Percentiles rank a stretch among this genome's conserved stretches.
Conservation (phyloP, 805 yeast species). For the Yamadazyma kitorensis region DNA sequence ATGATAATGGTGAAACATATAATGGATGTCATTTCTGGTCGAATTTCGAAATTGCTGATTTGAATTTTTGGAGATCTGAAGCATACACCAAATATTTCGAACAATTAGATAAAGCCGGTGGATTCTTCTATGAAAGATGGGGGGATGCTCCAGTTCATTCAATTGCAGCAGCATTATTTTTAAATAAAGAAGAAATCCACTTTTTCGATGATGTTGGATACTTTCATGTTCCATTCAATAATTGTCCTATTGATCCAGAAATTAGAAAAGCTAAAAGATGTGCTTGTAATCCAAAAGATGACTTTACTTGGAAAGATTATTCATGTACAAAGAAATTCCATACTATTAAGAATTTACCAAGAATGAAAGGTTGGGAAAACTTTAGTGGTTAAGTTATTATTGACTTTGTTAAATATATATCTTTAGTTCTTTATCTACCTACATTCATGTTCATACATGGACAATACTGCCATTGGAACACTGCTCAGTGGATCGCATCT, state of each 20-base stretch:
- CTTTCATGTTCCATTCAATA: constrained; percentile 75
- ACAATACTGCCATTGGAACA: too few species aligned
- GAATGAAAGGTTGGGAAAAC: constrained; percentile 71
- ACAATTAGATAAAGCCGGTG: constrained; percentile 74
- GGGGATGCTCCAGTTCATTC: constrained; percentile 95
- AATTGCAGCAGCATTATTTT: constrained; percentile 76
- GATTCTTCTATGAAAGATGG: constrained; percentile 93
- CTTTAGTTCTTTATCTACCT: neutral
- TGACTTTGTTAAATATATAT: neutral
- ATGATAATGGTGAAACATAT: constrained; percentile 65
- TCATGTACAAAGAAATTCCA: constrained; percentile 68
- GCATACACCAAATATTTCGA: constrained; percentile 73
- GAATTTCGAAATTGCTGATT: constrained; percentile 77
- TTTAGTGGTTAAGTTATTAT: constrained; percentile 35
- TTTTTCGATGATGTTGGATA: constrained; percentile 84
- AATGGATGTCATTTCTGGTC: constrained; percentile 92
- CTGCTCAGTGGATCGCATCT: too few species aligned
- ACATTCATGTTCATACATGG: too few species aligned
- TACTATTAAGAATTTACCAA: constrained; percentile 50
- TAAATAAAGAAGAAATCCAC: constrained; percentile 68
- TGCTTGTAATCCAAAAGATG: constrained; percentile 68
- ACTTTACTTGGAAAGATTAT: constrained; percentile 74
- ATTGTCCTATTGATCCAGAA: constrained; percentile 69
- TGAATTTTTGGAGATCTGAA: constrained; percentile 70
- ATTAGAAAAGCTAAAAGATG: constrained; percentile 63